phyloP scores from a whole-genome alignment of 2,329 filamentous ascomycete species.

The Pseudogymnoascus sp. region DNA sequence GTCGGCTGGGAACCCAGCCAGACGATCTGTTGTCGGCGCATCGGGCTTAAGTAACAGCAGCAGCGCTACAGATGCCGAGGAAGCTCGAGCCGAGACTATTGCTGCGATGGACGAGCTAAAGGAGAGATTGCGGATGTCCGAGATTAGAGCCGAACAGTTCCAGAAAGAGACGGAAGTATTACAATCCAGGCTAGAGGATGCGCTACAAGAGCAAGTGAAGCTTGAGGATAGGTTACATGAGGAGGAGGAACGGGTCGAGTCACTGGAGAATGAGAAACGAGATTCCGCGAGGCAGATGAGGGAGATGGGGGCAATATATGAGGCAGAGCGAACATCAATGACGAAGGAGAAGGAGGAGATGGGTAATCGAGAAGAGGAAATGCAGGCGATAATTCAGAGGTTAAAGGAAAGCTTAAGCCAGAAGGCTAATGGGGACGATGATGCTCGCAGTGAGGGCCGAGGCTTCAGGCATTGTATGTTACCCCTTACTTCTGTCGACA shows the following conservation, averaged over 20 bases:
- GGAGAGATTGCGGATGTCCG: constrained; percentile 71
- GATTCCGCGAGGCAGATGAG: constrained; percentile 75
- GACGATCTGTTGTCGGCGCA: constrained; percentile 14
- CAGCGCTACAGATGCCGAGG: constrained; percentile 44
- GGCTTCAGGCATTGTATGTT: constrained; percentile 49
- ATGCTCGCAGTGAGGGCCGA: constrained; percentile 40
- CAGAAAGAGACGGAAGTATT: constrained; percentile 79
- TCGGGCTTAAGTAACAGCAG: constrained; percentile 25
- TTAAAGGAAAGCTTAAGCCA: constrained; percentile 83
- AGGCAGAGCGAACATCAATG: constrained; percentile 78
- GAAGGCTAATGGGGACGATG: constrained; percentile 46
- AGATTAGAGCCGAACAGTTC: constrained; percentile 66
- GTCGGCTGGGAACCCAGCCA: constrained; percentile 1
- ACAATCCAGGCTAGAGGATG: constrained; percentile 78
- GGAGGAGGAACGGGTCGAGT: constrained; percentile 72
- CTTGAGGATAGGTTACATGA: constrained; percentile 85
- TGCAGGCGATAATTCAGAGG: constrained; percentile 82
- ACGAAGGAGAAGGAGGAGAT: constrained; percentile 90
- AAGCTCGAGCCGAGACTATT: constrained; percentile 69
- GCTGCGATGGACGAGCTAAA: constrained; percentile 77
- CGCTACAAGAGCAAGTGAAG: constrained; percentile 70
- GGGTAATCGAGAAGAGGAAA: constrained; percentile 73
- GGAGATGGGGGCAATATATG: constrained; percentile 88
- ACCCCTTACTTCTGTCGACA: constrained; percentile 4
- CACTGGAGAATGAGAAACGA: constrained; percentile 73